Percentiles rank a stretch among this genome's conserved stretches.
Conservation (phyloP, 768 basidiomycete species). For the Neoboletus subvelutipes region DNA sequence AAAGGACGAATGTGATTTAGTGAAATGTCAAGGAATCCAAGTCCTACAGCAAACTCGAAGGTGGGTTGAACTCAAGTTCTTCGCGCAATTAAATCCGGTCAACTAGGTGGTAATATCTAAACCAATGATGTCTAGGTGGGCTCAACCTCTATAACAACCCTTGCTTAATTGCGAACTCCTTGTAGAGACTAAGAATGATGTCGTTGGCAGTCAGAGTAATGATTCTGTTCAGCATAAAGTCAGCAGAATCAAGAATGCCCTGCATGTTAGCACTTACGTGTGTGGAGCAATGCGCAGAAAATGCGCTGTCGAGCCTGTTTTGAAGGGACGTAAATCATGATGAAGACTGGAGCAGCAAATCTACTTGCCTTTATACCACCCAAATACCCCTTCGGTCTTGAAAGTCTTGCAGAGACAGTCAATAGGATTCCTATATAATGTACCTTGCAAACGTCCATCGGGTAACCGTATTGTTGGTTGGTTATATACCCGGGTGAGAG, state of each 20-base stretch:
- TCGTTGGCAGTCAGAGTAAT: slow-evolving; percentile 90
- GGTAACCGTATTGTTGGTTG: slow-evolving; percentile 77
- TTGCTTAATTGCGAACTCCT: slow-evolving; percentile 32
- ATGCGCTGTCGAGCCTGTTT: slow-evolving; percentile 85
- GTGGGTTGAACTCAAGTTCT: slow-evolving; percentile 14
- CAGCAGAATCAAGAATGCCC: background rate
- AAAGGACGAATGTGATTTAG: no score
- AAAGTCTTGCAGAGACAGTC: slow-evolving; percentile 98
- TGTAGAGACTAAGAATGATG: slow-evolving; percentile 69
- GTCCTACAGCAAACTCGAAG: background rate
- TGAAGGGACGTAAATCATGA: background rate
- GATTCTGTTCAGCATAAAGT: slow-evolving; percentile 49
- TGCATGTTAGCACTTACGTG: slow-evolving; percentile 55
- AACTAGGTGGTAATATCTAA: background rate
- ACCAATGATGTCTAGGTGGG: background rate
- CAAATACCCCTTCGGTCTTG: slow-evolving; percentile 81
- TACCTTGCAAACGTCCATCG: slow-evolving; percentile 69
- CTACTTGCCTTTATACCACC: slow-evolving; percentile 89
- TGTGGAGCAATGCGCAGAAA: slow-evolving; percentile 91
- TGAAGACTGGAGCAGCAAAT: background rate
- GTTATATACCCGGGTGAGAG: slow-evolving; percentile 94
- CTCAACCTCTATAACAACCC: slow-evolving; percentile 9
- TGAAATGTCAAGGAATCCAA: background rate
- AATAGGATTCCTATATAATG: slow-evolving; percentile 87
- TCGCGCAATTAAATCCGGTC: background rate